Evolutionary conservation across 371 early-diverging fungal genomes (phyloP).

Genomic region (Pancytospora philotis): DNA sequence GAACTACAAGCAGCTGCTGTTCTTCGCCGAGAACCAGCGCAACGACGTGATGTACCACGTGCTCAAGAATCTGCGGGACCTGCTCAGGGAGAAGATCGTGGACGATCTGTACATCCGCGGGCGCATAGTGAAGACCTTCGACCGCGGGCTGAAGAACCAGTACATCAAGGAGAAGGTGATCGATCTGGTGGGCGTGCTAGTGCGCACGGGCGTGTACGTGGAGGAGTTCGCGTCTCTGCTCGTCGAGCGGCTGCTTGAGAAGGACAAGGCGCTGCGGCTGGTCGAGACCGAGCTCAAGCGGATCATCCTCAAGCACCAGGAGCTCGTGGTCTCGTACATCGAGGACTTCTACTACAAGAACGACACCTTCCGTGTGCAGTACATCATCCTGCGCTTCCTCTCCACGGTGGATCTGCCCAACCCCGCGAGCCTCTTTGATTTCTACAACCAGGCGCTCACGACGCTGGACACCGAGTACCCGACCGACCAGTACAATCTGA

Average conservation of each 20-base stretch:
- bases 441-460: slow-evolving; percentile 22
- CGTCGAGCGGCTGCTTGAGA: slow-evolving; percentile 36
- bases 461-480: slow-evolving; percentile 16
- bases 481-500: slow-evolving; percentile 21
- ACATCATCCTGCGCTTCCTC: slow-evolving; percentile 31
- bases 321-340: slow-evolving; percentile 26
- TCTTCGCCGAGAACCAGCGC: slow-evolving; percentile 40
- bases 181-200: slow-evolving; percentile 25
- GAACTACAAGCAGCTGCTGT: slow-evolving; percentile 39
- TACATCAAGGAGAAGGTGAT: slow-evolving; percentile 46
- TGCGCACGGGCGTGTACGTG: slow-evolving; percentile 28
- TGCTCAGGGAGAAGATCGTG: slow-evolving; percentile 20
- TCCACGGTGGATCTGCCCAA: slow-evolving; percentile 2
- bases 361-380: slow-evolving; percentile 30
- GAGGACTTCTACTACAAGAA: slow-evolving; percentile 54
- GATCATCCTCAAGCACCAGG: slow-evolving; percentile 11
- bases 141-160: slow-evolving; percentile 32
- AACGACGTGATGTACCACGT: slow-evolving; percentile 42
- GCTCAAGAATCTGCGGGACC: slow-evolving; percentile 39
- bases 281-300: slow-evolving; percentile 14
- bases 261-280: slow-evolving; percentile 15
- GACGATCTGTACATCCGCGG: slow-evolving; percentile 31
- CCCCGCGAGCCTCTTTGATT: slow-evolving; percentile 7
- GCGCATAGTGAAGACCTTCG: slow-evolving; percentile 40
- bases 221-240: slow-evolving; percentile 37